A percentile compares a stretch with the other conserved stretches of the same genome.
Conservation (phyloP, 441 rosid genomes). For the Hura crepitans region DNA sequence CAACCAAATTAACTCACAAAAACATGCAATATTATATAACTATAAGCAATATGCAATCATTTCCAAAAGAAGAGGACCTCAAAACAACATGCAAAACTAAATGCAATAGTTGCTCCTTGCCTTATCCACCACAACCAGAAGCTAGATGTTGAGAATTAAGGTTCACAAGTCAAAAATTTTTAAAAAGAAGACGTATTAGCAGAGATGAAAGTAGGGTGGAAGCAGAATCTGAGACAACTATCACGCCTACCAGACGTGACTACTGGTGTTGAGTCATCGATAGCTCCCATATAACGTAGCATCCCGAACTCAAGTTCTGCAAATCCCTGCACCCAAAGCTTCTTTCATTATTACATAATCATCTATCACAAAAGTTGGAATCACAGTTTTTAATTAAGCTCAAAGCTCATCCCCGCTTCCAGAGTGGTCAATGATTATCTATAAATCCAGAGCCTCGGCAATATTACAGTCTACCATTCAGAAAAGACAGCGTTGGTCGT, state of each 20-base stretch:
- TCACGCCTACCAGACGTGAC: constrained; percentile 57
- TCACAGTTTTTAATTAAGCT: background rate
- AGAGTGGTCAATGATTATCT: background rate
- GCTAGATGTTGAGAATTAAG: background rate
- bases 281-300: constrained; percentile 84
- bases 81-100: background rate
- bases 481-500: too few relatives aligned
- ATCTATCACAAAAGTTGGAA: constrained; percentile 3
- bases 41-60: too few relatives aligned
- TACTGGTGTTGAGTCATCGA: constrained; percentile 78
- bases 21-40: too few relatives aligned
- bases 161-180: background rate
- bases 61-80: background rate
- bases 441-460: background rate
- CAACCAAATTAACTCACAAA: too few relatives aligned
- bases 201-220: background rate
- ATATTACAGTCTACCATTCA: too few relatives aligned
- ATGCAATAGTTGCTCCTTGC: background rate
- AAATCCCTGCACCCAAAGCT: constrained; percentile 56
- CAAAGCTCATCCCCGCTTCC: constrained; percentile 9
- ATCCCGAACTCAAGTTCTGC: constrained; percentile 95
- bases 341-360: constrained; percentile 19
- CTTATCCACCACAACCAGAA: background rate
- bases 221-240: background rate
- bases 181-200: background rate